These are phyloP conservation scores for Aspergillus oerlinghausenensis DNA, from an alignment of 2,329 filamentous ascomycete genomes.

Conservation along the genomic window DNA sequence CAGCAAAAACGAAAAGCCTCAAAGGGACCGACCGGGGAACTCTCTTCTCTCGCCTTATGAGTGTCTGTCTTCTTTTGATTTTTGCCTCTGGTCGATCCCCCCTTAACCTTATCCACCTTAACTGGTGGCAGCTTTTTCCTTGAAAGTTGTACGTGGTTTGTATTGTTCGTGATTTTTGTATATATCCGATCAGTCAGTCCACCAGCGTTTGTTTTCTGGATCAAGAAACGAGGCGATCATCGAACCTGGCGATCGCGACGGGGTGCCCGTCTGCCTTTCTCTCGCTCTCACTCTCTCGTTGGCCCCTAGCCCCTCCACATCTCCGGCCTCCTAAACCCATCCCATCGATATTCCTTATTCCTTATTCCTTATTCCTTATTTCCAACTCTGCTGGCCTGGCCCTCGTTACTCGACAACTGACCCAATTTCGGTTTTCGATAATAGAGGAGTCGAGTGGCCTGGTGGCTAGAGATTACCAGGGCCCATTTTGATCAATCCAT, in stretches of 20 bases:
- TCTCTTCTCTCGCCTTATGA: background rate
- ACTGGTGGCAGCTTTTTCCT: background rate
- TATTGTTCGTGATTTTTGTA: background rate
- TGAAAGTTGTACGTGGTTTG: background rate
- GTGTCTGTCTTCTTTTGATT: background rate
- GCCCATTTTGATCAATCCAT: conserved; percentile 27
- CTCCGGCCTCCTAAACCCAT: conserved; percentile 17
- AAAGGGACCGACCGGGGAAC: background rate
- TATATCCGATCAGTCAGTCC: background rate
- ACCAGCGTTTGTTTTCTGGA: background rate
- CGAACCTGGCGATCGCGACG: conserved; percentile 19
- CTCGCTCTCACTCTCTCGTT: conserved; percentile 10
- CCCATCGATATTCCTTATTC: conserved; percentile 2
- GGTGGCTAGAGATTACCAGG: conserved; percentile 22
- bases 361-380: background rate
- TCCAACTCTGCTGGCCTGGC: conserved; percentile 10
- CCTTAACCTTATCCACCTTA: background rate
- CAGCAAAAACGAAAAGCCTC: conserved; percentile 10
- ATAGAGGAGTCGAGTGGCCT: conserved; percentile 20
- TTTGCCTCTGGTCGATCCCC: background rate
- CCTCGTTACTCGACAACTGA: conserved; percentile 2
- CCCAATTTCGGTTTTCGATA: conserved; percentile 9
- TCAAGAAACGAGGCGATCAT: conserved; percentile 10
- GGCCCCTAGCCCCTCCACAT: conserved; percentile 33
- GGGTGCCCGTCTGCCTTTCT: conserved; percentile 9